Conservation (phyloP, 2,329 filamentous ascomycete species). For the Penicillium sp. region DNA sequence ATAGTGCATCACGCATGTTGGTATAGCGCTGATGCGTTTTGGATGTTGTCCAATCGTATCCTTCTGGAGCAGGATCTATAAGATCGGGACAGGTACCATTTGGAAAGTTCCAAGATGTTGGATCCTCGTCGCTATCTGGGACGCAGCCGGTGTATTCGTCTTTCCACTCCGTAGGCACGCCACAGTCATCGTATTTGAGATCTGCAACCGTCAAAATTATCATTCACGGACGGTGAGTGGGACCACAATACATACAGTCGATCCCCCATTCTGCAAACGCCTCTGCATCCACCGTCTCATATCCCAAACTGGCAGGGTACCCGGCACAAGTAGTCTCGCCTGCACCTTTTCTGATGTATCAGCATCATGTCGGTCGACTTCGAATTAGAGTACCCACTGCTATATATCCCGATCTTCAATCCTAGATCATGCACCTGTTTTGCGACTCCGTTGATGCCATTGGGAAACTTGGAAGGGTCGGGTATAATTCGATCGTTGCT, state of each 20-base stretch:
- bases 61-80: constrained; percentile 41
- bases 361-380: neutral
- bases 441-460: constrained; percentile 58
- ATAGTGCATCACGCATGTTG: constrained; percentile 56
- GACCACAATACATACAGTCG: constrained; percentile 43
- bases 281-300: constrained; percentile 59
- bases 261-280: constrained; percentile 61
- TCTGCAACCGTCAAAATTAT: constrained; percentile 32
- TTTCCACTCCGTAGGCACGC: constrained; percentile 39
- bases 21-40: constrained; percentile 51
- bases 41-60: constrained; percentile 54
- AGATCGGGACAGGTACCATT: constrained; percentile 46
- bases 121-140: constrained; percentile 35
- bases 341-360: constrained; percentile 24
- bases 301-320: constrained; percentile 59
- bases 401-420: constrained; percentile 66
- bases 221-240: no score
- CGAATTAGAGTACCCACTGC: constrained; percentile 35
- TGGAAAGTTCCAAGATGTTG: constrained; percentile 30
- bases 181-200: constrained; percentile 62
- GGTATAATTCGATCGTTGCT: constrained; percentile 48
- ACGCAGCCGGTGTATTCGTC: constrained; percentile 45
- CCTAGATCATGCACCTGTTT: constrained; percentile 57
- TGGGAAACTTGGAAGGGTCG: constrained; percentile 56
- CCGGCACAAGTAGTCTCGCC: constrained; percentile 54